Base-by-base conservation (phyloP, 1,284 basidiomycete species). In the Melampsora americana region DNA sequence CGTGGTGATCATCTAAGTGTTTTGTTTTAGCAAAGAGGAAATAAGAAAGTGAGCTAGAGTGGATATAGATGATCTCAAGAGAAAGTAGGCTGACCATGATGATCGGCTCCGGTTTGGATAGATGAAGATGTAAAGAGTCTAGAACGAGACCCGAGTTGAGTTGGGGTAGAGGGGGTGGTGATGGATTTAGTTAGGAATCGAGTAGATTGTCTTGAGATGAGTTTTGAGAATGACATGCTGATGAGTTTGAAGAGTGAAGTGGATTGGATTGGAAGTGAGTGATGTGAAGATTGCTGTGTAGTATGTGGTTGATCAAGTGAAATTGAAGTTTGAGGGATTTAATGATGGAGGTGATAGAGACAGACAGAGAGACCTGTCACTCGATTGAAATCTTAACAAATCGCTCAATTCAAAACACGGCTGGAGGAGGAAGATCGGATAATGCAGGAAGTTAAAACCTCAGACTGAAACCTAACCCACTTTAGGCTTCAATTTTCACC, bases 1-100 rank as follows among this genome's bases (percentile, higher is more conserved):
- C 69, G 11, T 59, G 56, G 56, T 59, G 56, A 59, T 59, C 56
- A 44, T 44, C 44, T 44, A 44, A n/a, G n/a, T n/a, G 39, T 39
- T 39, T 39, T 59, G n/a, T 23, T 26, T 59, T 14, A 16, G 23
- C n/a, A 59, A 6, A 59, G 28, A 28, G 23, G 6, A 23, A 28
- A 28, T 59, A 23, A 59, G 56, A 23, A 20, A 5, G n/a, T 59
- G 7, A 59, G 28, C 28, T 20, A 14, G 5, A 59, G n/a, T 23
- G n/a, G 28, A 3, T 30, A 16, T 59, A 5, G 23, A 26, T 26
- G 28, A 23, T 23, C 6, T 59, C 28, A 30, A 9, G 28, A 20
- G 3, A 12, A 0, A 26, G 9, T 23, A 26, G 56, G 28, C 56
- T 59, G n/a, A 59, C 56, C 56, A 16, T 59, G 56, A 30, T 59